Base-by-base conservation (phyloP, 2,329 filamentous ascomycete genomes). In the Paraconiothyrium sp. region DNA sequence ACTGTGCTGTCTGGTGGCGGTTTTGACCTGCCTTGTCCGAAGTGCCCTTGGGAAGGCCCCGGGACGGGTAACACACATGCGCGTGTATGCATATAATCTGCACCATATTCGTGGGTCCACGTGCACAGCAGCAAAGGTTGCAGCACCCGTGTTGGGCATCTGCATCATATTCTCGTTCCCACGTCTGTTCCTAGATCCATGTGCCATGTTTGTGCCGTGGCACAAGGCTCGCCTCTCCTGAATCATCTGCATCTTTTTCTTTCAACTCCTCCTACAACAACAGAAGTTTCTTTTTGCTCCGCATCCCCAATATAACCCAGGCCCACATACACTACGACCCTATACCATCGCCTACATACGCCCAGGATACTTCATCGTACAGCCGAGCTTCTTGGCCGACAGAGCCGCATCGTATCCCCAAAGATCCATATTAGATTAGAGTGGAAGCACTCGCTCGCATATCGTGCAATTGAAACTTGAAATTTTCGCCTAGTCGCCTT, bases 381-480 rank as follows among this genome's bases (percentile, higher is more conserved):
- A 56, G 32, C 54, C 30, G 30, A n/a, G 27, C 20, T 20, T 9
- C 52, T 55, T 46, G 39, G 52, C 52, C 27, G 27, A 34, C 20
- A 34, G 39, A 55, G 52, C 41, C 52, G 54, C 54, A 47, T 34
- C 32, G 43, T 56, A 39, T 27, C 48, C 30, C 30, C 20, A 37
- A 56, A 47, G 13, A 55, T 24, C 39, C 52, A 46, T 32, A 55
- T 46, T 44, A 34, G 27, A 46, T 34, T 22, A 20, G 16, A 22
- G 39, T 20, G 16, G 16, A 41, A 41, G 22, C 39, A 44, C 41
- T 39, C 27, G 14, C n/a, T 1, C 14, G 30, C 22, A 54, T 13
- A 30, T 34, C 14, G 4, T 39, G 39, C 16, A 34, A 46, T 5
- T 30, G 41, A 55, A 34, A 6, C 39, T 16, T 10, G 3, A 14